Evolutionary conservation across 2,329 filamentous ascomycete species (phyloP), one percentile per base, ranked within the genome.

Genomic region (Stemphylium beticola): DNA sequence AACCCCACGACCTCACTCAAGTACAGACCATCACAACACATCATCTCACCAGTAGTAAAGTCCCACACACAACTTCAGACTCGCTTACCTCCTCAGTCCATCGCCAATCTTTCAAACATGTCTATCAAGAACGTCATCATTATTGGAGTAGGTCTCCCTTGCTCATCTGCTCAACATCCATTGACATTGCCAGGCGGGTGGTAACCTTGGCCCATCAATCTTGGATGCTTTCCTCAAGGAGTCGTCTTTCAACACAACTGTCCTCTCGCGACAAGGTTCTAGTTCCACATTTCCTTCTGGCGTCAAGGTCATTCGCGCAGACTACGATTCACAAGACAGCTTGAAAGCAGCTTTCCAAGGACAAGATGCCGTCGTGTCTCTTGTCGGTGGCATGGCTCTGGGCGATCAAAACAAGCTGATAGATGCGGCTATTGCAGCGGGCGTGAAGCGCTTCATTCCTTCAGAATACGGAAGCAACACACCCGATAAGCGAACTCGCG

Each of bases 381-480:
- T 79, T 1, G 72, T 85, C 36, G 79, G 76, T 7, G 76, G 75
- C 12, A 60, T 62, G 2, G 74, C 74, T 18, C 67, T 79, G 10
- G 69, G 66, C 2, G 69, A 81, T 1, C 84, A 86, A 64, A 76
- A 76, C 42, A 74, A 74, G 12, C 74, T 88, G 40, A 78, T 88
- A 39, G 81, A 87, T 29, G 87, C 85, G 0, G 81, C 85, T 29
- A 75, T 85, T 24, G 79, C 79, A 4, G 84, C 85, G 1, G 83
- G 85, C 1, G 85, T 89, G 5, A 81, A 82, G 60, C 79, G 85
- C 6, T 87, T 86, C 66, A 79, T 87, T 1, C 85, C 86, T 1
- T 84, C 83, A 32, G 87, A 90, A 60, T 89, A 81, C 58, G 81
- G 76, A 33, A 77, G 74, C 64, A 78, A 74, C 65, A 77, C 63